Evolutionary conservation across 1,284 basidiomycete species (phyloP).

Genomic region (Marasmius fiardii): DNA sequence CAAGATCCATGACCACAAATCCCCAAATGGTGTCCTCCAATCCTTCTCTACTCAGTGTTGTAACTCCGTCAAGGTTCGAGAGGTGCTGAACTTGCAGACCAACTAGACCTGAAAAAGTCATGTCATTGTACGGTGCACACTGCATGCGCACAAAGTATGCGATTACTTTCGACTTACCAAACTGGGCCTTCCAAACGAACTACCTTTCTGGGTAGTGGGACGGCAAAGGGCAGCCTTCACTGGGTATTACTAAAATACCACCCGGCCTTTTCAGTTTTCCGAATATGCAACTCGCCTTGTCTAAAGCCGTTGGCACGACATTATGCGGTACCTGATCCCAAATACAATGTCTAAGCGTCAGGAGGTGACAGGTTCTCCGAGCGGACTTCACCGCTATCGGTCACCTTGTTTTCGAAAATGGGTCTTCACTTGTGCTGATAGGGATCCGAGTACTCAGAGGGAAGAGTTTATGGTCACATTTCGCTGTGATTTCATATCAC

Average conservation of each 20-base stretch:
- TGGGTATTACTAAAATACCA: no score
- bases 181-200: neutral
- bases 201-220: constrained; percentile 4
- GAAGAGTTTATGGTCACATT: neutral
- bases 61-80: no score
- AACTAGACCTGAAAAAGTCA: no score
- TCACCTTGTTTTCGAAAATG: constrained; percentile 12
- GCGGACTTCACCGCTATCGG: neutral
- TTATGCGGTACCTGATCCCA: neutral
- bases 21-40: no score
- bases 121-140: no score
- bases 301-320: neutral
- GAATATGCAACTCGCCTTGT: constrained; percentile 13
- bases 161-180: neutral
- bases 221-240: no score
- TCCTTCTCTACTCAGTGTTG: no score
- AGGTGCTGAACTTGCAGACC: no score
- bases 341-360: neutral
- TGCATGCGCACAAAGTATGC: no score
- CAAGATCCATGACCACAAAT: no score
- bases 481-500: neutral
- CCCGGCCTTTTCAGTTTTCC: no score
- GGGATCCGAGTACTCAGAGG: constrained; percentile 1
- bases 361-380: constrained; percentile 1
- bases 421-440: constrained; percentile 10